A percentile compares a stretch with the other conserved stretches of the same genome.
phyloP scores from a whole-genome alignment of 2,329 filamentous ascomycete species.

The Catunica adiposa region DNA sequence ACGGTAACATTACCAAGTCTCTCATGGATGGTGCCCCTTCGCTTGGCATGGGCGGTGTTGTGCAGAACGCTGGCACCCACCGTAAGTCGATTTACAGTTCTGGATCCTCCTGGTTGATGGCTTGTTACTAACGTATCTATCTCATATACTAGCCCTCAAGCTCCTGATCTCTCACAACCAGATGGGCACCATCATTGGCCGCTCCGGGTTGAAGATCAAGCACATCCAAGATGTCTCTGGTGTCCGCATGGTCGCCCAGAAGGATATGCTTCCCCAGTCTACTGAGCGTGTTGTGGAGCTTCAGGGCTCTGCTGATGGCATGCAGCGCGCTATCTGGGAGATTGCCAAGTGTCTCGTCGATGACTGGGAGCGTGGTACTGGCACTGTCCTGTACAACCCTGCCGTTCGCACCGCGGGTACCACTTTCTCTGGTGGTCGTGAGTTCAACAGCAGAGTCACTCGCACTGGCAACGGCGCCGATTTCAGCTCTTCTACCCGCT shows the following conservation, averaged over 20 bases:
- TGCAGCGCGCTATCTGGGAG: constrained; percentile 94
- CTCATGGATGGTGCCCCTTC: constrained; percentile 84
- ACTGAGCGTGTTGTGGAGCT: constrained; percentile 97
- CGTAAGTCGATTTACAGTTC: constrained; percentile 43
- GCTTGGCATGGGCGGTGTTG: constrained; percentile 87
- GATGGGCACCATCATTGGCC: constrained; percentile 98
- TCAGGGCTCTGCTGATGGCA: constrained; percentile 83
- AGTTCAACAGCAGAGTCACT: constrained; percentile 58
- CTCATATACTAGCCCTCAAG: constrained; percentile 55
- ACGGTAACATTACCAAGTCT: constrained; percentile 80
- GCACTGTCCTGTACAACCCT: constrained; percentile 94
- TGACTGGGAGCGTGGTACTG: constrained; percentile 92
- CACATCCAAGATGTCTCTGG: constrained; percentile 94
- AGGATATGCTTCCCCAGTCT: constrained; percentile 98
- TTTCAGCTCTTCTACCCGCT: constrained; percentile 69
- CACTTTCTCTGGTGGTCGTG: constrained; percentile 25
- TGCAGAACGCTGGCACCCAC: constrained; percentile 79
- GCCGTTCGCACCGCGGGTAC: constrained; percentile 62
- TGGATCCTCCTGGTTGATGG: neutral
- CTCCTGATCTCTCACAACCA: constrained; percentile 98
- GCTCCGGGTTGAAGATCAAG: constrained; percentile 96
- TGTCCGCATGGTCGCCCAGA: constrained; percentile 97
- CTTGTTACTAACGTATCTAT: neutral
- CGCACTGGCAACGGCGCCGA: constrained; percentile 95
- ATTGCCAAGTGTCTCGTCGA: constrained; percentile 97